Evolutionary conservation across 495 filamentous ascomycete genomes (phyloP), one percentile per base, ranked within the genome.

Genomic region (Penicillium psychrofluorescens): DNA sequence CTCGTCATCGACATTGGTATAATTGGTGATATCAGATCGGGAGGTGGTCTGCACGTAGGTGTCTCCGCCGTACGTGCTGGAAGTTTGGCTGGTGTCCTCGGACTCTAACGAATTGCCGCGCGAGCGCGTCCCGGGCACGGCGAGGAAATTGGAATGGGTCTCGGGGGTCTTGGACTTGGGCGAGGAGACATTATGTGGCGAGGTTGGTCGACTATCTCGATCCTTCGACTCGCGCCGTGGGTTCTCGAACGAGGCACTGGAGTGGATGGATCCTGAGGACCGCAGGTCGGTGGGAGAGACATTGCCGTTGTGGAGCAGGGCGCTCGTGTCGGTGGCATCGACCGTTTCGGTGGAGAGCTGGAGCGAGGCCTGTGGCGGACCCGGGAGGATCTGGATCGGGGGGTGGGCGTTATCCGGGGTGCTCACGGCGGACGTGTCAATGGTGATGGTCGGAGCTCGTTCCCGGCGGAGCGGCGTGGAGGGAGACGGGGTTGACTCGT

Each of bases 101-200:
- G 79, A 79, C 54, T 85, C 81, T 12, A 85, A 51, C 2, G 83
- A 86, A 49, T 79, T 83, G 1, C 79, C 79, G 36, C 82, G 73
- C 43, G 81, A 84, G 30, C 80, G 72, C 0, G 64, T 51, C 9
- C 71, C 75, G 9, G 83, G 83, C 0, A 86, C 82, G 0, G 78
- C 68, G 6, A 86, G 67, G 55, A 78, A 84, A 45, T 77, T 75
- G 29, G 78, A 75, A 44, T 76, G 61, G 33, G 64, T 36, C 31
- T 79, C 72, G 11, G 64, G 60, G 49, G 62, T 62, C 50, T 76
- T 75, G 22, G 68, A 61, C 12, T 75, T 66, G 1, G 84, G 86
- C 11, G 85, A 90, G 6, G 87, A 90, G 40, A 95, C 64, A 66
- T 95, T 94, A 63, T 95, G 90, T 0, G 89, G 85, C 35, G 89